Conservation (phyloP, 2,329 filamentous ascomycete species). For the Tolypocladium pustulatum region DNA sequence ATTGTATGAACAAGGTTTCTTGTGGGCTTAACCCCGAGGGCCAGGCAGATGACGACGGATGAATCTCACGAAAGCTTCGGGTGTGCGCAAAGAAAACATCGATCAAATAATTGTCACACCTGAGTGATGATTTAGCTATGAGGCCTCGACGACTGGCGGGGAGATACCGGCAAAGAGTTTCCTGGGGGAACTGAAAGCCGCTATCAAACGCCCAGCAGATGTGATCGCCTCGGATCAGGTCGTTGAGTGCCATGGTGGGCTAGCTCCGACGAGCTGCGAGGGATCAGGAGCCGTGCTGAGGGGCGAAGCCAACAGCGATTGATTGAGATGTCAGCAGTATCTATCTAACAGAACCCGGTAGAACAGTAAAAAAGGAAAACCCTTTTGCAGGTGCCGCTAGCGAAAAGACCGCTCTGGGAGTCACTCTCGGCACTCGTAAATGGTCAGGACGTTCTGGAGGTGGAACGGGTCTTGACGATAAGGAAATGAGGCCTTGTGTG, state of each 20-base stretch:
- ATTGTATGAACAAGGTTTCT: slow-evolving; percentile 5
- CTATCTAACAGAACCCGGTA: slow-evolving; percentile 96
- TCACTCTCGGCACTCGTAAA: slow-evolving; percentile 81
- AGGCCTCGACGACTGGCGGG: slow-evolving; percentile 2
- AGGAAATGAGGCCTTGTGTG: slow-evolving; percentile 69
- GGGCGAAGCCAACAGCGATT: neutral
- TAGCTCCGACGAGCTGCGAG: neutral
- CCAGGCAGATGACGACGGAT: neutral
- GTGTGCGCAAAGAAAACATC: neutral
- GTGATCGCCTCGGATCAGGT: neutral
- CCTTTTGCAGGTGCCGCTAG: slow-evolving; percentile 78
- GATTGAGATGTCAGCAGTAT: slow-evolving; percentile 63
- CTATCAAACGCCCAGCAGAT: neutral
- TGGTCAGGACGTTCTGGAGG: slow-evolving; percentile 76
- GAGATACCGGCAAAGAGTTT: slow-evolving; percentile 6
- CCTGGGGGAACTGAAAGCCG: slow-evolving; percentile 4
- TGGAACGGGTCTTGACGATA: slow-evolving; percentile 79
- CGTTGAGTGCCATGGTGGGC: neutral
- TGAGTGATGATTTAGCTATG: slow-evolving; percentile 7
- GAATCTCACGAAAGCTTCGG: slow-evolving; percentile 1
- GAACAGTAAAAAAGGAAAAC: slow-evolving; percentile 27
- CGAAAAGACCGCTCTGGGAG: slow-evolving; percentile 72
- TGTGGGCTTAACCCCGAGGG: neutral
- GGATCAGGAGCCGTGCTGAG: neutral
- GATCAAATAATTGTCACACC: neutral